Conservation (phyloP, 1,139 yeast genomes). For the Saccharomyces hybrid region DNA sequence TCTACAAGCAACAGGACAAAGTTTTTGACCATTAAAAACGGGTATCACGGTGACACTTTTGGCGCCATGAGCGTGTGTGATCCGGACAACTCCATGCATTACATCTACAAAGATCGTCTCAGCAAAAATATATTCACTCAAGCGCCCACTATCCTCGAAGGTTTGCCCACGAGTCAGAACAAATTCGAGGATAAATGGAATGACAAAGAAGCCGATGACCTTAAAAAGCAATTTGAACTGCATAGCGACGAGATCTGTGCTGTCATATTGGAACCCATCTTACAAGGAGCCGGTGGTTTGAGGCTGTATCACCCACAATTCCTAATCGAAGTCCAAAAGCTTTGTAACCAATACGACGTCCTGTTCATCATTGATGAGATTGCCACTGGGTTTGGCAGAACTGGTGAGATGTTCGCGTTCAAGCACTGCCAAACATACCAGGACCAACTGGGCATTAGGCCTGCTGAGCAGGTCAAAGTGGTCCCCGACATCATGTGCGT, state of each 20-base stretch:
- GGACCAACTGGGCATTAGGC: conserved; percentile 8
- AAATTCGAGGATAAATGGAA: conserved; percentile 9
- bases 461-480: conserved; percentile 18
- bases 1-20: conserved; percentile 12
- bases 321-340: conserved; percentile 27
- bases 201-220: conserved; percentile 20
- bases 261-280: conserved; percentile 33
- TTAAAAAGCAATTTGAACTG: conserved; percentile 22
- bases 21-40: conserved; percentile 24
- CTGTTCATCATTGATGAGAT: conserved; percentile 33
- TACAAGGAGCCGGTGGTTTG: conserved; percentile 37
- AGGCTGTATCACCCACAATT: conserved; percentile 30
- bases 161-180: conserved; percentile 11
- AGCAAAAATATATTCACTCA: conserved; percentile 28
- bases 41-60: conserved; percentile 31
- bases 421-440: conserved; percentile 20
- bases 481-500: conserved; percentile 31
- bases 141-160: conserved; percentile 21
- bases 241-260: conserved; percentile 32
- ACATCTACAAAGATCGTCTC: conserved; percentile 27
- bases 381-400: conserved; percentile 33
- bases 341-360: conserved; percentile 29
- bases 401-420: conserved; percentile 32
- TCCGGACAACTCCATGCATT: conserved; percentile 32
- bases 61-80: conserved; percentile 31